A percentile compares a stretch with the other conserved stretches of the same genome.
Evolutionary conservation across 345 rosid species (phyloP).

Genomic region (Viola odorata): DNA sequence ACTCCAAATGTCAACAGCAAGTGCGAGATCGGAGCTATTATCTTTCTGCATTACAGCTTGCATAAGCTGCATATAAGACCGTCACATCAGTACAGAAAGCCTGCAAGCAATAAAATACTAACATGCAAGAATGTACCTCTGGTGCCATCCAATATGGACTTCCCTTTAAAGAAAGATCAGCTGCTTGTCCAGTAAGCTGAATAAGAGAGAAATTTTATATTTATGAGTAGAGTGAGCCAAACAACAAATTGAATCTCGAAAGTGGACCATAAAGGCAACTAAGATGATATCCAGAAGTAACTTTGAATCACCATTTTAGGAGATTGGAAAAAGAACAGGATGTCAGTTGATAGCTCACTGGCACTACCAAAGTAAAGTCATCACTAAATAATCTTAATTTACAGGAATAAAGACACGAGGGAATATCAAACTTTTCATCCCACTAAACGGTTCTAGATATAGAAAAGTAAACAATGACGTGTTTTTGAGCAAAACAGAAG

Average conservation of each 20-base stretch:
- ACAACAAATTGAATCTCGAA: neutral
- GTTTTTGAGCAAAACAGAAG: too few relatives aligned
- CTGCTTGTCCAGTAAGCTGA: conserved; percentile 85
- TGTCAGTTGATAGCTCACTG: too few relatives aligned
- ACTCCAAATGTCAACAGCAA: conserved; percentile 98
- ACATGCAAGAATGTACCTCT: conserved; percentile 50
- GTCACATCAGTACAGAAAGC: conserved; percentile 17
- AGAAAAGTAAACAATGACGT: too few relatives aligned
- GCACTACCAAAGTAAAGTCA: too few relatives aligned
- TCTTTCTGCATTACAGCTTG: conserved; percentile 87
- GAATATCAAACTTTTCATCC: too few relatives aligned
- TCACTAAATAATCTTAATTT: too few relatives aligned
- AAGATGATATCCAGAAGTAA: neutral
- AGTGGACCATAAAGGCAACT: neutral
- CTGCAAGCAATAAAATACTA: neutral
- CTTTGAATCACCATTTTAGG: neutral
- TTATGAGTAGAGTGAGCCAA: conserved; percentile 8
- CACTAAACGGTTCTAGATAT: too few relatives aligned
- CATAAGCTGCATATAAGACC: conserved; percentile 57
- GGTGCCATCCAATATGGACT: conserved; percentile 99
- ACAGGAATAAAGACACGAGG: too few relatives aligned
- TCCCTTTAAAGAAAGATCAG: conserved; percentile 88
- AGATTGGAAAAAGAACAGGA: too few relatives aligned
- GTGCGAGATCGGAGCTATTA: conserved; percentile 65
- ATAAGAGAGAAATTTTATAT: conserved; percentile 15